Evolutionary conservation across 768 basidiomycete genomes (phyloP), one percentile per base, ranked within the genome.

Genomic region (Lentinula lateritia): DNA sequence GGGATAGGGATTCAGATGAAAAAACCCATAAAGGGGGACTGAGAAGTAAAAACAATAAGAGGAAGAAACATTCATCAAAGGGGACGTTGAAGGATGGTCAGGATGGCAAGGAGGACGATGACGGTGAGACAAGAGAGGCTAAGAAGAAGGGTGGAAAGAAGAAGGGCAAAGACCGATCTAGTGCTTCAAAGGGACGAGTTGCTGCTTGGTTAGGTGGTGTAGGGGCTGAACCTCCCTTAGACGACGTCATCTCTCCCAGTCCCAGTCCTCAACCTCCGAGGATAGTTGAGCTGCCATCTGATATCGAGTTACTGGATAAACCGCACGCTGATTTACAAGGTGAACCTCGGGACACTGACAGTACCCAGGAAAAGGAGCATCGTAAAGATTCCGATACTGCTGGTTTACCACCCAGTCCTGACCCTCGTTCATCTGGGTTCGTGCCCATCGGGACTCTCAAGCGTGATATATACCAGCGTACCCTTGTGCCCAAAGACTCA

Each of bases 361-460:
- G 63, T 12, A 52, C 60, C 34, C 61, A 63, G 28, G 72, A 70
- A 18, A 35, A 64, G 45, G 36, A 3, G 3, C 46, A 48, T 41
- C 38, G 10, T 43, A 28, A 60, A 43, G 13, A 41, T 16, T 65
- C 67, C 53, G 66, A 64, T 50, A 65, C 66, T 35, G 62, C 50
- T 48, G 65, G 70, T 45, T 73, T 74, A 34, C 72, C 77, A 8
- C 67, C 75, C 32, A 71, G 76, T 0, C 88, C 89, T 0, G 86
- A 90, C 69, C 87, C 88, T 32, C 84, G 89, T 2, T 91, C 89
- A 1, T 90, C 88, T 55, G 90, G 89, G 1, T 92, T 92, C 66
- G 78, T 90, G 18, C 84, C 89, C 0, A 81, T 90, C 12, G 78
- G 80, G 5, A 82, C 83, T 0, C 76, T 83, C 53, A 82, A 80